A percentile compares a stretch with the other conserved stretches of the same genome.
phyloP scores from a whole-genome alignment of 495 filamentous ascomycete genomes.

The Aspergillus homomorphus region DNA sequence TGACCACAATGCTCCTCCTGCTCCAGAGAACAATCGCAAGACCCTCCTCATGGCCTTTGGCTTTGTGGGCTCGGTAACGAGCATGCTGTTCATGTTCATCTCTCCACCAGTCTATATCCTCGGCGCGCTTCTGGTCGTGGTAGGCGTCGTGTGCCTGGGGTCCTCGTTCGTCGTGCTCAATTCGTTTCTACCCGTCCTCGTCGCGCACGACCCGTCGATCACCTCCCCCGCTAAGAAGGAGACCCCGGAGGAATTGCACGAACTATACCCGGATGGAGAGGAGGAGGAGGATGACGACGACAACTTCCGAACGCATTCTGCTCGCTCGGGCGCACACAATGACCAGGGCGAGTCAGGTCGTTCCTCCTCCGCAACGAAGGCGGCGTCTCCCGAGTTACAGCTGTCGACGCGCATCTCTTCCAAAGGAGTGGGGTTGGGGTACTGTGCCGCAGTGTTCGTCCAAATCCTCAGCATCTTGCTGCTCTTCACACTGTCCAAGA shows the following conservation, averaged over 20 bases:
- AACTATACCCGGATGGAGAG: constrained; percentile 18
- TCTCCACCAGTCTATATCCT: constrained; percentile 67
- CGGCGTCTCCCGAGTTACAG: constrained; percentile 62
- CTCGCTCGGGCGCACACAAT: constrained; percentile 38
- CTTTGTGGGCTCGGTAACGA: constrained; percentile 69
- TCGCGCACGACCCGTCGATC: constrained; percentile 45
- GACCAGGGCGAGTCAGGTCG: constrained; percentile 18
- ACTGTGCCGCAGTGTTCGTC: constrained; percentile 70
- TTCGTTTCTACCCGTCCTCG: constrained; percentile 49
- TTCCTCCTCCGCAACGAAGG: not conserved
- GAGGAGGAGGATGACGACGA: constrained; percentile 1
- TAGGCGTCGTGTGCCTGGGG: constrained; percentile 71
- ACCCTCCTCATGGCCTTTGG: constrained; percentile 74
- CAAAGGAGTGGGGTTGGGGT: constrained; percentile 76
- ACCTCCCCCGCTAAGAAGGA: not conserved
- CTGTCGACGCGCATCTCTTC: constrained; percentile 78
- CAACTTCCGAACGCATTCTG: not conserved
- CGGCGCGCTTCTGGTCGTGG: constrained; percentile 71
- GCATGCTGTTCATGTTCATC: constrained; percentile 82
- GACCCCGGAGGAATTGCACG: constrained; percentile 27
- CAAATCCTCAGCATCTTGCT: constrained; percentile 72
- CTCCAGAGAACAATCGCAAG: constrained; percentile 54
- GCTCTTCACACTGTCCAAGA: constrained; percentile 61
- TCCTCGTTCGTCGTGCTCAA: constrained; percentile 53
- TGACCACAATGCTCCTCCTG: not conserved